Percentiles rank a stretch among this genome's conserved stretches.
Conservation (phyloP, 2,329 filamentous ascomycete species). For the Zymoseptoria pseudotritici region DNA sequence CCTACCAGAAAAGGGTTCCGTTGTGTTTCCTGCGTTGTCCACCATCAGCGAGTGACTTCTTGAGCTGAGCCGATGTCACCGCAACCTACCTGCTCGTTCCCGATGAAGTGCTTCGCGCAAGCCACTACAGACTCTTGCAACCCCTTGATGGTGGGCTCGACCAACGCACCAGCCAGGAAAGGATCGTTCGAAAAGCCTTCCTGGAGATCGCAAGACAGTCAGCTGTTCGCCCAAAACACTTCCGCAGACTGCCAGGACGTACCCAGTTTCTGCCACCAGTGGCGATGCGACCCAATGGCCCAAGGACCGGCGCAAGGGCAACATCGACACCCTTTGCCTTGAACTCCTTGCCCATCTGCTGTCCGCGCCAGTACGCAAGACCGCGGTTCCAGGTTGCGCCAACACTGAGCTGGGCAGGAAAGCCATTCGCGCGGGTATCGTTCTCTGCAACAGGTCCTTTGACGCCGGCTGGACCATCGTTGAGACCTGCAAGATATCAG, state of each 20-base stretch:
- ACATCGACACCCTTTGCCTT: slow-evolving; percentile 25
- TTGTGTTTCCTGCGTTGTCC: slow-evolving; percentile 36
- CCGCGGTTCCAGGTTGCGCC: slow-evolving; percentile 34
- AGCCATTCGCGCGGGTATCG: slow-evolving; percentile 29
- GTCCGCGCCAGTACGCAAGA: slow-evolving; percentile 28
- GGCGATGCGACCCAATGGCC: slow-evolving; percentile 23
- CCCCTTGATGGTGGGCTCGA: slow-evolving; percentile 19
- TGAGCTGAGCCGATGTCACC: not conserved
- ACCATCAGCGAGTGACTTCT: not conserved
- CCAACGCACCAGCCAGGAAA: slow-evolving; percentile 22
- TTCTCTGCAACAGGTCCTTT: slow-evolving; percentile 33
- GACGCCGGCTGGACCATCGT: slow-evolving; percentile 10
- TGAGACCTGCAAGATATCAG: not conserved
- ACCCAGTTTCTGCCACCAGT: slow-evolving; percentile 26
- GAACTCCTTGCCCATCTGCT: slow-evolving; percentile 28
- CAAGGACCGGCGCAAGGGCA: slow-evolving; percentile 24
- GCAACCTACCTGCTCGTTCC: slow-evolving; percentile 18
- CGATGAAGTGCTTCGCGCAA: slow-evolving; percentile 27
- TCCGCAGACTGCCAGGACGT: not conserved
- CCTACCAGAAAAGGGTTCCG: slow-evolving; percentile 33
- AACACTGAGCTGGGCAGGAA: slow-evolving; percentile 30
- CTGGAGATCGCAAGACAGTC: not conserved
- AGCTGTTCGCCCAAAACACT: not conserved
- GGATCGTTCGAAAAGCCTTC: slow-evolving; percentile 22
- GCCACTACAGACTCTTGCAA: slow-evolving; percentile 34